Evolutionary conservation across 208 protist genomes (phyloP).

Genomic region (Novymonas esmeraldas): DNA sequence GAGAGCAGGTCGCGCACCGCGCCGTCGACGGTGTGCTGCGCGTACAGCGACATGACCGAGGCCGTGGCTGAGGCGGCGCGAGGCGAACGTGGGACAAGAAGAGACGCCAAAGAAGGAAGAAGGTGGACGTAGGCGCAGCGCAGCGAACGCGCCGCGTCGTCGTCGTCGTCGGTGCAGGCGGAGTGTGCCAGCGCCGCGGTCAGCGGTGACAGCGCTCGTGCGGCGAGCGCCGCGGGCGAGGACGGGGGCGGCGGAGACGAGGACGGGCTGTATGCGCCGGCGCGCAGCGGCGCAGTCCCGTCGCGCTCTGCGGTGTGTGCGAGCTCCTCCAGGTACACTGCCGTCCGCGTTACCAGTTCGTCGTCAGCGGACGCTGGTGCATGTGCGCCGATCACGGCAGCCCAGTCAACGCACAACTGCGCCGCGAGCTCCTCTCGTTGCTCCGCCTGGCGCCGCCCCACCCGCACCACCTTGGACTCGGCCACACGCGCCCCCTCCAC

Average conservation of each 20-base stretch:
- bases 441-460: slow-evolving; percentile 13
- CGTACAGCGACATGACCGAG: neutral
- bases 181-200: neutral
- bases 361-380: neutral
- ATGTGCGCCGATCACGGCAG: neutral
- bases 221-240: neutral
- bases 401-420: slow-evolving; percentile 17
- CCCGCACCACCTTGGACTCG: slow-evolving; percentile 6
- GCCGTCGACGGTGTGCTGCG: slow-evolving; percentile 4
- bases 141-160: neutral
- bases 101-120: slow-evolving; percentile 11
- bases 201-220: slow-evolving; percentile 2
- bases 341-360: no score
- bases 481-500: slow-evolving; percentile 4
- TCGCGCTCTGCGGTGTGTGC: neutral
- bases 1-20: slow-evolving; percentile 24
- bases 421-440: slow-evolving; percentile 14
- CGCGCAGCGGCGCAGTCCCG: neutral
- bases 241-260: neutral
- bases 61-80: neutral
- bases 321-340: neutral
- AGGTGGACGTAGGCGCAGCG: slow-evolving; percentile 17
- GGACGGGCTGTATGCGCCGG: neutral
- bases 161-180: neutral
- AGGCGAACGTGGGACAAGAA: neutral